Conservation (phyloP, 352 stramenopile species). For the Phytopythium ostracodes region DNA sequence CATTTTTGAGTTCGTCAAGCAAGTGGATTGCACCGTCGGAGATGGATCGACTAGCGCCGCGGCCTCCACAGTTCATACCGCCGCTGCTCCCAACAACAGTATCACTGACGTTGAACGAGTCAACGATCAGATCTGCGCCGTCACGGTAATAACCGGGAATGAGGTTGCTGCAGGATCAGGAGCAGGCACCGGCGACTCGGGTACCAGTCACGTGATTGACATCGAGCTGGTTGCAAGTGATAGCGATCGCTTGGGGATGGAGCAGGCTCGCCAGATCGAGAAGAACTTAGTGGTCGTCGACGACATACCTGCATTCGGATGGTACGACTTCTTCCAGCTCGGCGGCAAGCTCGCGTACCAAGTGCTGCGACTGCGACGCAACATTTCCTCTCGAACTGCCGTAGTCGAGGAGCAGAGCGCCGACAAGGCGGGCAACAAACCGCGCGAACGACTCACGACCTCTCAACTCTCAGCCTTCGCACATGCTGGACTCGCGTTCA, state of each 20-base stretch:
- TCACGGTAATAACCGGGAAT: neutral
- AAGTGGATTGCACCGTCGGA: neutral
- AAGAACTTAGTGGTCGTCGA: slow-evolving; percentile 33
- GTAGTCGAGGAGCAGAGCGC: slow-evolving; percentile 22
- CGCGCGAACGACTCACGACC: slow-evolving; percentile 17
- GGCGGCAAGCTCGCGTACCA: slow-evolving; percentile 43
- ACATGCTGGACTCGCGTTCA: slow-evolving; percentile 33
- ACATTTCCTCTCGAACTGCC: slow-evolving; percentile 39
- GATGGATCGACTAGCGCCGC: neutral
- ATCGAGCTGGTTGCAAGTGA: slow-evolving; percentile 11
- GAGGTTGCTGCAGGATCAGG: neutral
- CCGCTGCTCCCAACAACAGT: no score
- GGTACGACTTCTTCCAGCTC: slow-evolving; percentile 44
- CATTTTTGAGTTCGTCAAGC: slow-evolving; percentile 48
- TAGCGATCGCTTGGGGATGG: slow-evolving; percentile 11
- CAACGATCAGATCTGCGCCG: neutral
- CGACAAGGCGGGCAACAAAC: slow-evolving; percentile 8
- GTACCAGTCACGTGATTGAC: slow-evolving; percentile 12
- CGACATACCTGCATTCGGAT: slow-evolving; percentile 47
- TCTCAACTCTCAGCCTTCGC: slow-evolving; percentile 29
- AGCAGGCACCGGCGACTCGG: neutral
- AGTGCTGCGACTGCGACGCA: slow-evolving; percentile 40
- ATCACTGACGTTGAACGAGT: no score
- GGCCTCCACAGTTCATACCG: neutral
- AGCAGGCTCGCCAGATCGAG: slow-evolving; percentile 39